Conservation (phyloP, 2,329 filamentous ascomycete genomes). For the Talaromyces rugulosus region DNA sequence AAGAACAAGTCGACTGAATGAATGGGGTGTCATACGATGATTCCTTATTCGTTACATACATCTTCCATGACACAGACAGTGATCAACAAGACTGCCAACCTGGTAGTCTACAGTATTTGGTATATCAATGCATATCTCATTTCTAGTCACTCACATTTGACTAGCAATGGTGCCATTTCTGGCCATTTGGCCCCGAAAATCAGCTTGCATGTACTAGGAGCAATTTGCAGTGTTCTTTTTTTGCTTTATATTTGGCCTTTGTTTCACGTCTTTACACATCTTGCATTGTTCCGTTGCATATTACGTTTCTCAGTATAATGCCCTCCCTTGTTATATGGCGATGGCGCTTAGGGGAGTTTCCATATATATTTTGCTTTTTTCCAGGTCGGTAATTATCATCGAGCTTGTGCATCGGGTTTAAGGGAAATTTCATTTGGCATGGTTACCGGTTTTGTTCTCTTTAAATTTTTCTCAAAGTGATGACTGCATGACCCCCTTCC, state of each 20-base stretch:
- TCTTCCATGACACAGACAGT: not conserved
- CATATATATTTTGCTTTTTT: not conserved
- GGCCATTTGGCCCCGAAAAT: not conserved
- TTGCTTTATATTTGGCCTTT: not conserved
- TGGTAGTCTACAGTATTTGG: not conserved
- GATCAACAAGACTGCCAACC: not conserved
- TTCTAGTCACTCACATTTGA: not conserved
- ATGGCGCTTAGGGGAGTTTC: not conserved
- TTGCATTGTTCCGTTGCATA: not conserved
- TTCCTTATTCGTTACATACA: not conserved
- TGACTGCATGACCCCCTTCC: not conserved
- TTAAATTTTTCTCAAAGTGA: not conserved
- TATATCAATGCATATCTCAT: not conserved
- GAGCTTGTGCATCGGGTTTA: not conserved
- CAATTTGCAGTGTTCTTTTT: not conserved
- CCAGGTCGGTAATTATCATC: not conserved
- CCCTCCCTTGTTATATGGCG: not conserved
- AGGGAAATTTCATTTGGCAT: not conserved
- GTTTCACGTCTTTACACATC: not conserved
- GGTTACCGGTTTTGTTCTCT: not conserved
- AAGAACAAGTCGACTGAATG: slow-evolving; percentile 62
- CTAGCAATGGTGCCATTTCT: not conserved
- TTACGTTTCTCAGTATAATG: not conserved
- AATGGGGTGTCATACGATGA: slow-evolving; percentile 77
- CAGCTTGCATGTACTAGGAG: slow-evolving; percentile 7